Conservation (phyloP, 805 yeast species). For the Pichia eremophila region DNA sequence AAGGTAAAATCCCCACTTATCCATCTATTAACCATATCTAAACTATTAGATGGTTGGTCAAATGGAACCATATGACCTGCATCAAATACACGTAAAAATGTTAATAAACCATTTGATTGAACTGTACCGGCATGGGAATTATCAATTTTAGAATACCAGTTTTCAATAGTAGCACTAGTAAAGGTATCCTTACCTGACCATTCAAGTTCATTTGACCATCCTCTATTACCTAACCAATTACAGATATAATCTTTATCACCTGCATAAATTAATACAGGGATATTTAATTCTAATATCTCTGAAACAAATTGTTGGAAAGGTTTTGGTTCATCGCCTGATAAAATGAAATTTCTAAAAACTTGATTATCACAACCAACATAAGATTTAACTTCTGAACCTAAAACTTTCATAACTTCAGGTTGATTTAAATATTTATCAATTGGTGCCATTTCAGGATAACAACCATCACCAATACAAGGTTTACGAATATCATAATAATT, state of each 20-base stretch:
- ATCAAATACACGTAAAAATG: conserved; percentile 74
- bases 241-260: conserved; percentile 96
- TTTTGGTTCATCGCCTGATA: conserved; percentile 88
- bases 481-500: conserved; percentile 87
- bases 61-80: conserved; percentile 97
- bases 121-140: conserved; percentile 29
- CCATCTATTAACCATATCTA: conserved; percentile 85
- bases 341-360: conserved; percentile 68
- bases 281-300: conserved; percentile 55
- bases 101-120: conserved; percentile 48
- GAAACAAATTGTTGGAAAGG: conserved; percentile 76
- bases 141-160: conserved; percentile 22
- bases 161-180: conserved; percentile 11
- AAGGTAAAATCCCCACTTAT: conserved; percentile 48
- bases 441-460: conserved; percentile 72
- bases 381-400: conserved; percentile 83
- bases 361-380: conserved; percentile 72
- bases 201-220: conserved; percentile 70
- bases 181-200: conserved; percentile 17
- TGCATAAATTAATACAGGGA: conserved; percentile 85
- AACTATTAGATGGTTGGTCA: conserved; percentile 72
- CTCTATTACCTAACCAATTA: conserved; percentile 92
- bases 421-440: conserved; percentile 72
- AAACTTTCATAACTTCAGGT: conserved; percentile 64
- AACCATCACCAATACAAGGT: conserved; percentile 58